Evolutionary conservation across 306 rosid genomes (phyloP).

Genomic region (Pyrus pyrifolia): DNA sequence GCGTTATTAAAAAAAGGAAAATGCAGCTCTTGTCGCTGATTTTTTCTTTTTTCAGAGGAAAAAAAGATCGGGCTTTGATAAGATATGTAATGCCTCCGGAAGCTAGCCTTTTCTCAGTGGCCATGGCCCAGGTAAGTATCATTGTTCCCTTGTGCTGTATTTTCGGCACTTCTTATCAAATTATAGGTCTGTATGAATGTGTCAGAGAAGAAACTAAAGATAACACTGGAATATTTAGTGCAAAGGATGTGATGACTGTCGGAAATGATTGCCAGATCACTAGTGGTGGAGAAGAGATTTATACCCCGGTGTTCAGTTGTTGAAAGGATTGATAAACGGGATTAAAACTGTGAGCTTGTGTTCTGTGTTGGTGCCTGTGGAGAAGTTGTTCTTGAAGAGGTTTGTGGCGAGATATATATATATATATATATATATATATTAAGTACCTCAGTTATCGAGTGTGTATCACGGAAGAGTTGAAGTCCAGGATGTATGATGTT

Average conservation of each 20-base stretch:
- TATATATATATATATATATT: background rate
- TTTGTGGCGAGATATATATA: conserved; percentile 15
- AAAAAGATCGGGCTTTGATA: too few species aligned
- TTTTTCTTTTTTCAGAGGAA: too few species aligned
- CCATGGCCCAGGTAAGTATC: too few species aligned
- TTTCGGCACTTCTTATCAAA: too few species aligned
- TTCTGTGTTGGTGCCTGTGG: background rate
- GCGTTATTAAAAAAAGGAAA: too few species aligned
- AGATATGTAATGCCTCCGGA: background rate
- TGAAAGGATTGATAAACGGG: conserved; percentile 14
- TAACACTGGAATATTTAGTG: conserved; percentile 16
- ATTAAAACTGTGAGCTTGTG: background rate
- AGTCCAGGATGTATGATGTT: background rate
- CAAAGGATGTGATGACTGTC: conserved; percentile 20
- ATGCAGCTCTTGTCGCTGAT: too few species aligned
- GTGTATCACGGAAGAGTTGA: conserved; percentile 17
- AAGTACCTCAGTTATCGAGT: conserved; percentile 16
- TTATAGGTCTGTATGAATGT: too few species aligned
- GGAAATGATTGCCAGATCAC: conserved; percentile 1
- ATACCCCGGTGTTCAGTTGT: conserved; percentile 32
- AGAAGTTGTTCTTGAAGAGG: conserved; percentile 10
- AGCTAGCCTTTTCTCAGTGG: too few species aligned
- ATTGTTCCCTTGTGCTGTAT: too few species aligned
- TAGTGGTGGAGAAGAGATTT: conserved; percentile 13
- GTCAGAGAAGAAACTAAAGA: background rate